phyloP scores from a whole-genome alignment of 805 yeast genomes.

The Metschnikowia peoriensis region DNA sequence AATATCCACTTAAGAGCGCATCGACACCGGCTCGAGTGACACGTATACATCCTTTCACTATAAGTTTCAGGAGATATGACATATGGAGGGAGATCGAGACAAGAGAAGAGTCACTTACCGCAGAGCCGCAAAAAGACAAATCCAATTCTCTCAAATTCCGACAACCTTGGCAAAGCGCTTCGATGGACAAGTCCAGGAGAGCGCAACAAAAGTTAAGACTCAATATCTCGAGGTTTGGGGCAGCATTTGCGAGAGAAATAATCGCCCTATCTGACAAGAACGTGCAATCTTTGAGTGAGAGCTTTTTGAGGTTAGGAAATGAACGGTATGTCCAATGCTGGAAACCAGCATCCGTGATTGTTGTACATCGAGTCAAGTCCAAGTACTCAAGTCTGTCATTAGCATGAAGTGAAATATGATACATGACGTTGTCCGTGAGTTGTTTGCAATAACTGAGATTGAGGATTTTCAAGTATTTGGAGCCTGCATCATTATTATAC shows the following conservation, averaged over 20 bases:
- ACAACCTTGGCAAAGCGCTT: slow-evolving; percentile 66
- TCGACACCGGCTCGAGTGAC: slow-evolving; percentile 79
- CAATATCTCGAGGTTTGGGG: slow-evolving; percentile 53
- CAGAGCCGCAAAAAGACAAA: slow-evolving; percentile 74
- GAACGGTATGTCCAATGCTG: slow-evolving; percentile 58
- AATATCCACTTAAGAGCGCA: slow-evolving; percentile 56
- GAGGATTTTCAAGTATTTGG: slow-evolving; percentile 53
- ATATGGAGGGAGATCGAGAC: slow-evolving; percentile 58
- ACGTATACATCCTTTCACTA: slow-evolving; percentile 67
- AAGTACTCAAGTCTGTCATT: slow-evolving; percentile 51
- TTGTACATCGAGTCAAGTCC: slow-evolving; percentile 71
- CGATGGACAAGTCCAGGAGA: slow-evolving; percentile 64
- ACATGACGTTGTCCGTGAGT: slow-evolving; percentile 66
- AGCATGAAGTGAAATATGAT: slow-evolving; percentile 60
- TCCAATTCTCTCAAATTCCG: slow-evolving; percentile 52
- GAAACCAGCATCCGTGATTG: slow-evolving; percentile 75
- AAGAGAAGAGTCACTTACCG: slow-evolving; percentile 70
- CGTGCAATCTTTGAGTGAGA: slow-evolving; percentile 70
- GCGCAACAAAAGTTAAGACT: slow-evolving; percentile 77
- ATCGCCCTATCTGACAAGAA: slow-evolving; percentile 67
- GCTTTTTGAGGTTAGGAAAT: slow-evolving; percentile 51
- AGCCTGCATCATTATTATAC: slow-evolving; percentile 45
- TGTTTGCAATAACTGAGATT: slow-evolving; percentile 75
- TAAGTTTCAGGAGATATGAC: slow-evolving; percentile 45
- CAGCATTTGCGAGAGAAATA: slow-evolving; percentile 58